Percentiles rank a stretch among this genome's conserved stretches.
phyloP scores from a whole-genome alignment of 306 rosid genomes.

The Mimosa pudica region DNA sequence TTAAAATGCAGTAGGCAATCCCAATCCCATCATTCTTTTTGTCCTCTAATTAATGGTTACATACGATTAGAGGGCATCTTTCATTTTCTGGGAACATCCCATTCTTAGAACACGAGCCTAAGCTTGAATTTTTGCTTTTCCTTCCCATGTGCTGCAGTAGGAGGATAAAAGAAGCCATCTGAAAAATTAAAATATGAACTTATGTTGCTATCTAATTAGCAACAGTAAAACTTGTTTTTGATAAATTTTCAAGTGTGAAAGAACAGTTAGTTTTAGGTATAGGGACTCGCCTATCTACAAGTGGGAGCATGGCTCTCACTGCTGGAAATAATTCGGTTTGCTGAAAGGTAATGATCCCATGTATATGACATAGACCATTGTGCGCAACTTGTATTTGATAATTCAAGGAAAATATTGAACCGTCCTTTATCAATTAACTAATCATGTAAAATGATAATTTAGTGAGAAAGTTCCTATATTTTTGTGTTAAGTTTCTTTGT shows the following conservation, averaged over 20 bases:
- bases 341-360: conserved; percentile 8
- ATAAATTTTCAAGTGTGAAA: conserved; percentile 4
- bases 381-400: conserved; percentile 21
- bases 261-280: conserved; percentile 20
- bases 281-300: conserved; percentile 24
- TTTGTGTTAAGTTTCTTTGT: background rate
- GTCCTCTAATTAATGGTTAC: conserved; percentile 30
- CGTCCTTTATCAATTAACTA: conserved; percentile 4
- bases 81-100: conserved; percentile 31
- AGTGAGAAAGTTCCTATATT: background rate
- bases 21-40: conserved; percentile 33
- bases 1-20: conserved; percentile 27
- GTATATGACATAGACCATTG: conserved; percentile 16
- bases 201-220: conserved; percentile 37
- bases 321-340: background rate
- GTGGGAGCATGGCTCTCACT: conserved; percentile 21
- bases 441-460: background rate
- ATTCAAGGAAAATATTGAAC: background rate
- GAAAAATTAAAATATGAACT: background rate
- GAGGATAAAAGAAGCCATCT: conserved; percentile 24
- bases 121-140: conserved; percentile 34
- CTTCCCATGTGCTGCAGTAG: conserved; percentile 42
- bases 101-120: conserved; percentile 32
- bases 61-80: conserved; percentile 20
- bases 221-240: conserved; percentile 31